Evolutionary conservation across 1,284 basidiomycete genomes (phyloP).

Genomic region (Cutaneotrichosporon mucoides): DNA sequence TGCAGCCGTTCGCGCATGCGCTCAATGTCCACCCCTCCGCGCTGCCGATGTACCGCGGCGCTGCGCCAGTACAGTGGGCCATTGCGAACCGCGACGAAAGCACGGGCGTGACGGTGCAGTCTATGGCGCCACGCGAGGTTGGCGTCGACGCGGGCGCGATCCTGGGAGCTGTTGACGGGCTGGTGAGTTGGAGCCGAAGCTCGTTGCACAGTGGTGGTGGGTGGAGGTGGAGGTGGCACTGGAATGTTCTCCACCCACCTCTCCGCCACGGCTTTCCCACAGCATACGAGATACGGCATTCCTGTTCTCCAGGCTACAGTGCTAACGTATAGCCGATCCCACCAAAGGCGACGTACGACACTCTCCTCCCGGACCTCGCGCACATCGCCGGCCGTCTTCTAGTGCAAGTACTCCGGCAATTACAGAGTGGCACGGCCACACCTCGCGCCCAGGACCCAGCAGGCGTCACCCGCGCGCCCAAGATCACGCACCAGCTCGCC

Average conservation of each 20-base stretch:
- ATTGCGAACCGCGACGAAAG: slow-evolving; percentile 60
- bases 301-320: no score
- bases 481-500: slow-evolving; percentile 59
- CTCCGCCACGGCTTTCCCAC: no score
- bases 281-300: no score
- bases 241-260: not conserved
- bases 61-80: slow-evolving; percentile 86
- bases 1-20: slow-evolving; percentile 66
- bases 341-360: slow-evolving; percentile 54
- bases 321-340: slow-evolving; percentile 52
- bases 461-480: slow-evolving; percentile 57
- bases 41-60: slow-evolving; percentile 81
- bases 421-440: slow-evolving; percentile 56
- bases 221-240: not conserved
- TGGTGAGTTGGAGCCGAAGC: slow-evolving; percentile 34
- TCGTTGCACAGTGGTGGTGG: no score
- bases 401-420: slow-evolving; percentile 63
- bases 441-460: slow-evolving; percentile 53
- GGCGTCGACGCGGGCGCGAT: slow-evolving; percentile 52
- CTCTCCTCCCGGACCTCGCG: slow-evolving; percentile 62
- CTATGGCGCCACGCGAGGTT: slow-evolving; percentile 35
- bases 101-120: slow-evolving; percentile 66
- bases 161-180: slow-evolving; percentile 31
- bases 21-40: slow-evolving; percentile 91
- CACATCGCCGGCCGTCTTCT: slow-evolving; percentile 64